Evolutionary conservation across 306 rosid genomes (phyloP).

Genomic region (Sphenostylis stenocarpa): DNA sequence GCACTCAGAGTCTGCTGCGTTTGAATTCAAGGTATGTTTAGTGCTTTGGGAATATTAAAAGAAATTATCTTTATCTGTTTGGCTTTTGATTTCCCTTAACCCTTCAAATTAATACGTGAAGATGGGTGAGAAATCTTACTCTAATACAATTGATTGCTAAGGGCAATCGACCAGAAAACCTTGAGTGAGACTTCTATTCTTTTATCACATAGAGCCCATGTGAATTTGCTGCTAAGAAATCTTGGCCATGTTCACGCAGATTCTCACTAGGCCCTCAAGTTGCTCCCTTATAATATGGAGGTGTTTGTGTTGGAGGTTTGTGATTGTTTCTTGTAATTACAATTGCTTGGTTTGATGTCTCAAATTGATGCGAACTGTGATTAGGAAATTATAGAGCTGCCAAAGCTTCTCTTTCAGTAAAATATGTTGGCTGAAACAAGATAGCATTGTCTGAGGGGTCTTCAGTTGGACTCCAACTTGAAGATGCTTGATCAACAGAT

Average conservation of each 20-base stretch:
- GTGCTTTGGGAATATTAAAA: background rate
- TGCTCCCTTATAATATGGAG: constrained; percentile 68
- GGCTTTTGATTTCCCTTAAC: constrained; percentile 29
- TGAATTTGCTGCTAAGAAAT: constrained; percentile 76
- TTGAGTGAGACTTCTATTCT: constrained; percentile 59
- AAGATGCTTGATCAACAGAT: constrained; percentile 64
- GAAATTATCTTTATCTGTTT: background rate
- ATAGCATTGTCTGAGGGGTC: constrained; percentile 62
- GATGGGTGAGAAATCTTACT: constrained; percentile 75
- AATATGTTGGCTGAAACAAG: constrained; percentile 69
- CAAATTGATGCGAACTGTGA: constrained; percentile 28
- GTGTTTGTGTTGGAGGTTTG: constrained; percentile 31
- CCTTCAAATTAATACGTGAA: constrained; percentile 48
- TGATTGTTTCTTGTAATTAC: background rate
- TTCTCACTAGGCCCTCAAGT: constrained; percentile 71
- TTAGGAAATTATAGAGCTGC: constrained; percentile 83
- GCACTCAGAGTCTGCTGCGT: constrained; percentile 73
- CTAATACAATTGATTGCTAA: constrained; percentile 83
- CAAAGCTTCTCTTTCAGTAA: constrained; percentile 70
- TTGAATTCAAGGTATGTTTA: constrained; percentile 66
- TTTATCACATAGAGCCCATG: constrained; percentile 80
- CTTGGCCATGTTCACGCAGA: constrained; percentile 76
- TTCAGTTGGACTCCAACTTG: constrained; percentile 61
- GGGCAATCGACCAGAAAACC: constrained; percentile 75
- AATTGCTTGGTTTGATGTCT: constrained; percentile 29